Conservation (phyloP, 2,329 filamentous ascomycete species). For the Apiospora pterosperma region DNA sequence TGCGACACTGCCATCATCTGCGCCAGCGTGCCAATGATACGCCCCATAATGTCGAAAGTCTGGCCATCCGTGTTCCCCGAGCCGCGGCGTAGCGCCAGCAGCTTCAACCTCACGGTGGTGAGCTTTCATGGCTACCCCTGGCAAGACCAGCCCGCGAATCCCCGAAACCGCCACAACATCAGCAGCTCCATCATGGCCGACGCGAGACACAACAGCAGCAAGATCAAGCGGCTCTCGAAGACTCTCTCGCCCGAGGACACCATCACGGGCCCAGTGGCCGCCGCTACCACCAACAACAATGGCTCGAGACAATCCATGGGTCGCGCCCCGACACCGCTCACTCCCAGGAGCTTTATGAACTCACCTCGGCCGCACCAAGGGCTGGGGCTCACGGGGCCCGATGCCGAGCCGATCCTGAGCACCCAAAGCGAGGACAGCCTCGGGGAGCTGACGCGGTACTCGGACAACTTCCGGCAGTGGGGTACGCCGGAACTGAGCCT, state of each 20-base stretch:
- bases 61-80: not conserved
- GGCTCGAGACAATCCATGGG: not conserved
- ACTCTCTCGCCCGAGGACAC: not conserved
- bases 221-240: not conserved
- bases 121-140: conserved; percentile 3
- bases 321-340: conserved; percentile 2
- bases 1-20: conserved; percentile 3
- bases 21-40: not conserved
- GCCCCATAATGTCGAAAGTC: not conserved
- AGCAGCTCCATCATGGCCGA: not conserved
- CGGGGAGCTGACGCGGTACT: not conserved
- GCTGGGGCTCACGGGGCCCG: not conserved
- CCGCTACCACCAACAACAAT: not conserved
- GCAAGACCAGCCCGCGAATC: not conserved
- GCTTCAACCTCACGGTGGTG: conserved; percentile 4
- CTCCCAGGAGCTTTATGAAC: not conserved
- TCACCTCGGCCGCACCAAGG: not conserved
- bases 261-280: not conserved
- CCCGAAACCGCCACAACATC: not conserved
- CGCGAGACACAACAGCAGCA: not conserved
- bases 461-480: not conserved
- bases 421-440: not conserved
- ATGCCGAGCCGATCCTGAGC: conserved; percentile 1
- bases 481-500: not conserved
- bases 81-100: not conserved